Conservation (phyloP, 345 rosid genomes). For the Eucalyptus erythrocorys region DNA sequence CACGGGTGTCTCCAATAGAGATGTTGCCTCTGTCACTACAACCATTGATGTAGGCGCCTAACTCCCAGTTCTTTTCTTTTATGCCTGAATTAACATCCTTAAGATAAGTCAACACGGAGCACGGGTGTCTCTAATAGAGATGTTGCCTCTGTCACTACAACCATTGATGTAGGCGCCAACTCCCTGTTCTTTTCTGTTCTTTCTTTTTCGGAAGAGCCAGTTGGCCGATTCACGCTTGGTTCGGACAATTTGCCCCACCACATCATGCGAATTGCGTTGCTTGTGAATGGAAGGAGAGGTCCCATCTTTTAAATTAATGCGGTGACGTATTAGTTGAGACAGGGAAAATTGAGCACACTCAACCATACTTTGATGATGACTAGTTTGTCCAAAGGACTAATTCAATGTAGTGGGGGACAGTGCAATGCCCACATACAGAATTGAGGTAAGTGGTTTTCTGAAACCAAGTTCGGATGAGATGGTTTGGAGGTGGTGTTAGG, state of each 20-base stretch:
- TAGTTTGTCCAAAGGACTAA: background rate
- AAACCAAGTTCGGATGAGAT: background rate
- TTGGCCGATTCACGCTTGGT: too few species aligned
- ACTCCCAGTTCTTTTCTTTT: too few species aligned
- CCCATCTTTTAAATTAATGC: background rate
- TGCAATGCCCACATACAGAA: background rate
- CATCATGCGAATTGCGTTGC: background rate
- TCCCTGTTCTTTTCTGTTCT: too few species aligned
- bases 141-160: too few species aligned
- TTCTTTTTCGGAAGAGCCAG: too few species aligned
- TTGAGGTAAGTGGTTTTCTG: background rate
- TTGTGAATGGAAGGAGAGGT: background rate
- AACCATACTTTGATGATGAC: background rate
- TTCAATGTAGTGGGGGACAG: background rate
- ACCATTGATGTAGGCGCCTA: too few species aligned
- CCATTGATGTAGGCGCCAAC: too few species aligned
- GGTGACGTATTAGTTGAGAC: background rate
- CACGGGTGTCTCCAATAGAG: too few species aligned
- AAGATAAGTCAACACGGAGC: background rate
- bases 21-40: too few species aligned
- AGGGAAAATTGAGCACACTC: background rate
- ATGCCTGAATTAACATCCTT: rapidly evolving
- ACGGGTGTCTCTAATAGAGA: too few species aligned
- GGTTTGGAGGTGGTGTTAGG: background rate
- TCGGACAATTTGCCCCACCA: background rate